Evolutionary conservation across 2,329 filamentous ascomycete species (phyloP).

Genomic region (Juglanconis oblonga): DNA sequence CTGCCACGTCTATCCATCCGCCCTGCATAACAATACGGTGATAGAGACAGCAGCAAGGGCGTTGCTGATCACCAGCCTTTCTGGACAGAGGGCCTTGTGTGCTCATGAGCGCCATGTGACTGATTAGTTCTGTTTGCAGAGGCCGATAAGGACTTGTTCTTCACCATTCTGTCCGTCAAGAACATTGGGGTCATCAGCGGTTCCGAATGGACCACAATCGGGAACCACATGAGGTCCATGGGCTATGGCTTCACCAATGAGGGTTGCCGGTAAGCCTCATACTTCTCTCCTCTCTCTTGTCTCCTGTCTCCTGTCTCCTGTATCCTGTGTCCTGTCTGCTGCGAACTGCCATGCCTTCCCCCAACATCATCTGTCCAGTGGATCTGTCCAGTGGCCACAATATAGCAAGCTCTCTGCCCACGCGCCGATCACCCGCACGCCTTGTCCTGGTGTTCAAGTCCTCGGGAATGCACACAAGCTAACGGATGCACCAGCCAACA

Average conservation of each 20-base stretch:
- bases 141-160: constrained; percentile 62
- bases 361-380: too few relatives aligned
- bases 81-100: constrained; percentile 30
- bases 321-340: constrained; percentile 4
- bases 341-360: background rate
- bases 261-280: constrained; percentile 55
- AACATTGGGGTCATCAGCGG: constrained; percentile 63
- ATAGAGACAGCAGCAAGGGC: background rate
- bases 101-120: constrained; percentile 32
- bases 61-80: constrained; percentile 29
- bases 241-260: constrained; percentile 65
- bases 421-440: too few relatives aligned
- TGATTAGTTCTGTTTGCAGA: constrained; percentile 22
- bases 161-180: constrained; percentile 60
- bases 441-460: too few relatives aligned
- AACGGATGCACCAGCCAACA: constrained; percentile 48
- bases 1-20: background rate
- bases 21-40: too few relatives aligned
- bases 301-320: background rate
- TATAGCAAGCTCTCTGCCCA: too few relatives aligned
- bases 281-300: constrained; percentile 2
- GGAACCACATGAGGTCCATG: constrained; percentile 56
- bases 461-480: constrained; percentile 3
- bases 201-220: constrained; percentile 60
- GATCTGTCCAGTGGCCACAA: too few relatives aligned